Evolutionary conservation across 2,329 filamentous ascomycete species (phyloP), one percentile per base, ranked within the genome.

Genomic region (Fusarium nanum): DNA sequence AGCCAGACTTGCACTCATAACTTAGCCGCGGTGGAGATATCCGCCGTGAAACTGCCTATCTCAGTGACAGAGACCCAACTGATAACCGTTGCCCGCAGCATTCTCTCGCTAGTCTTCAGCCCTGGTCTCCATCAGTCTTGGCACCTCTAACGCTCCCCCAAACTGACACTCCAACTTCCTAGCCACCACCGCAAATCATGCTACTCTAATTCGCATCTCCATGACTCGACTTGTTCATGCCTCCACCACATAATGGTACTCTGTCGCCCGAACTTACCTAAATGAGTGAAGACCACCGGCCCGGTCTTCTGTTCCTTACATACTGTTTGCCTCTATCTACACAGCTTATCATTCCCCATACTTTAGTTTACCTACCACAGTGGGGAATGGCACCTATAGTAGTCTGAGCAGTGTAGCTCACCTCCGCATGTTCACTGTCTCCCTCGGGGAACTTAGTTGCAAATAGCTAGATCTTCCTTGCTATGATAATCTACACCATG

Each of bases 311-410:
- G n/a, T n/a, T n/a, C n/a, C n/a, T n/a, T n/a, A n/a, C n/a, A n/a
- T n/a, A 3, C 34, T 37, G 34, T 47, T 45, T 49, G 41, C 47
- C 47, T 63, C 49, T 64, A 45, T 22, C 46, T 58, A 20, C 52
- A 54, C 56, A 53, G 64, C 69, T 73, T 75, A 73, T 72, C 73
- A 67, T 72, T 18, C 42, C 71, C 68, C 64, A 70, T 67, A 70
- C 45, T 56, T 22, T 56, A 28, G 13, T 20, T 48, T 37, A 20
- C 57, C 42, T 69, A 60, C 71, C 52, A 49, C 46, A 30, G 72
- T 67, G 69, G 71, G 25, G 72, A 60, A 54, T 54, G 65, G 63
- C 53, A 61, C 55, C 59, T 60, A 59, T 11, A 34, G 30, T 37
- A 25, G 14, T 23, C 9, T 37, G 34, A n/a, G 34, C 20, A 37